Percentiles rank a stretch among this genome's conserved stretches.
These are phyloP conservation scores for Psilocybe subaeruginosa DNA, from an alignment of 768 basidiomycete genomes.

Conservation along the genomic window DNA sequence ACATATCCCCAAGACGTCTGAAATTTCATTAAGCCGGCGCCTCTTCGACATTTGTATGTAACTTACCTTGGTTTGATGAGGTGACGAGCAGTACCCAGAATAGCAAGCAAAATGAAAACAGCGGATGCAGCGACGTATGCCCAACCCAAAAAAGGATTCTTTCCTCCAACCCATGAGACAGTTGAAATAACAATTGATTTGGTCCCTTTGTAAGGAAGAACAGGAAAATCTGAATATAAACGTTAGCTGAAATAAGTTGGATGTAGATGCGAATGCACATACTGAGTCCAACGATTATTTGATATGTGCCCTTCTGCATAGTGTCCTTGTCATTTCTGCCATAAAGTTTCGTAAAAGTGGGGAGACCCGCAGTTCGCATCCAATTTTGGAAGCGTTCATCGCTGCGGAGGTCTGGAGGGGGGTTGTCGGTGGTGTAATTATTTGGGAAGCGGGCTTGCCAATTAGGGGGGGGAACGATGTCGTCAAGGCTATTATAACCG, in stretches of 20 bases:
- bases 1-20: slow-evolving; percentile 88
- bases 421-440: slow-evolving; percentile 64
- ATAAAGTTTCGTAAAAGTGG: slow-evolving; percentile 95
- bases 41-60: neutral
- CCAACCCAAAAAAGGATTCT: slow-evolving; percentile 98
- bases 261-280: slow-evolving; percentile 34
- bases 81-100: slow-evolving; percentile 90
- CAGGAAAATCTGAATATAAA: slow-evolving; percentile 81
- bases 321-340: slow-evolving; percentile 83
- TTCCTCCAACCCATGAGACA: slow-evolving; percentile 98
- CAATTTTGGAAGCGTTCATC: slow-evolving; percentile 99
- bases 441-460: slow-evolving; percentile 78
- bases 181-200: slow-evolving; percentile 98
- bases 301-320: slow-evolving; percentile 76
- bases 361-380: slow-evolving; percentile 98
- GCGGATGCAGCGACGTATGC: slow-evolving; percentile 91
- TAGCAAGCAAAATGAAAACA: slow-evolving; percentile 85
- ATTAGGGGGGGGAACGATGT: slow-evolving; percentile 92
- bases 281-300: slow-evolving; percentile 83
- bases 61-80: slow-evolving; percentile 85
- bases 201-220: slow-evolving; percentile 87
- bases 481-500: slow-evolving; percentile 58
- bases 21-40: slow-evolving; percentile 11
- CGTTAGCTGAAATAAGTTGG: slow-evolving; percentile 13
- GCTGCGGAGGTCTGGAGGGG: slow-evolving; percentile 69